Evolutionary conservation across 768 basidiomycete genomes (phyloP), one percentile per base, ranked within the genome.

Genomic region (Mycena capillaripes): DNA sequence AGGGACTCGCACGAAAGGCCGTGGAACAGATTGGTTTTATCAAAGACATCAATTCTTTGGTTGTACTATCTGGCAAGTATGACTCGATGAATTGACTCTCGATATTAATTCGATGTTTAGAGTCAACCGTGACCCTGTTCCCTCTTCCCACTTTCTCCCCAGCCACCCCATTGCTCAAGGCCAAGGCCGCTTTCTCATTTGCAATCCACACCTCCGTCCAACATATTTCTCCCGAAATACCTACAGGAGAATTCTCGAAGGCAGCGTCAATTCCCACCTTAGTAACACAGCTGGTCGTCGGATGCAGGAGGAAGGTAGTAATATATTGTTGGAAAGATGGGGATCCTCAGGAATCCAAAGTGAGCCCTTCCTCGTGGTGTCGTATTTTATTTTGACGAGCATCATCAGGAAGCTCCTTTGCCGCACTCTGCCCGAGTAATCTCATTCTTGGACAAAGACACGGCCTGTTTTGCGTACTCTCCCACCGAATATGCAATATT

Each of bases 371-470:
- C 19, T 25, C 36, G 2, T 34, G 30, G 27, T 36, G 16, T 53
- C 25, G 30, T 48, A 40, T 11, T 52, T 67, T 38, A 44, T 21
- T 56, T 69, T n/a, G n/a, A n/a, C n/a, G 40, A 72, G 52, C 19
- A 25, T 14, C n/a, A 32, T 19, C 70, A 97, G 94, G 97, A 99
- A 88, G 84, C 91, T 4, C 77, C 86, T 0, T 85, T 98, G 4
- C 94, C 97, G 16, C 97, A 99, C 79, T 96, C 97, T 11, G 92
- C 98, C n/a, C 90, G 98, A 46, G 86, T 89, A 0, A 91, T 98
- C 59, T 85, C 91, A 3, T 97, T 98, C 79, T 81, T 95, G 59
- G 84, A 90, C 70, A 76, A 88, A 7, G 86, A 90, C 29, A 85
- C 85, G 1, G 85, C 89, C 11, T 93, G 93, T 74, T 90, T 97